Evolutionary conservation across 805 yeast genomes (phyloP).

Genomic region (Nakazawaea laoshanensis): DNA sequence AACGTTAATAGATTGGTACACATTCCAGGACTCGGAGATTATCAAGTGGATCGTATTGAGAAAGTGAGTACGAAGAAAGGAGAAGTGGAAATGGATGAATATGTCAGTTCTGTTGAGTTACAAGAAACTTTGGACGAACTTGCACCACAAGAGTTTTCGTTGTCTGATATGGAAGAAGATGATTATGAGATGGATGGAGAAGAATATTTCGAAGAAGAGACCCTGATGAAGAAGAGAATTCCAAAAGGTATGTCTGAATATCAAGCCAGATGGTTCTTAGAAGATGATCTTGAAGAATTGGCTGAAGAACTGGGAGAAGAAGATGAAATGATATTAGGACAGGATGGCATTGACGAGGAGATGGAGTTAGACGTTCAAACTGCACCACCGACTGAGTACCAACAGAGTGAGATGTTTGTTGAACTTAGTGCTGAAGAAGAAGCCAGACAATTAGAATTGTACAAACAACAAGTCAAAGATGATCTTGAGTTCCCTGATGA

Average conservation of each 20-base stretch:
- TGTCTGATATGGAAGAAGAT: conserved; percentile 23
- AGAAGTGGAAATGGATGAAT: conserved; percentile 13
- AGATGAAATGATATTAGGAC: conserved; percentile 15
- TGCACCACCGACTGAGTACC: conserved; percentile 23
- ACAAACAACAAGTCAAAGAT: conserved; percentile 63
- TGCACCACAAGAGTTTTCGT: conserved; percentile 44
- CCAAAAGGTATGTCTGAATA: conserved; percentile 73
- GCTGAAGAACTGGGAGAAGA: conserved; percentile 28
- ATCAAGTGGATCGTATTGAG: conserved; percentile 63
- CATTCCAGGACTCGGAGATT: conserved; percentile 87
- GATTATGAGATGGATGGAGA: conserved; percentile 21
- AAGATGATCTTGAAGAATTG: conserved; percentile 40
- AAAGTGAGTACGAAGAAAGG: conserved; percentile 23
- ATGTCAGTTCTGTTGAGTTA: conserved; percentile 27
- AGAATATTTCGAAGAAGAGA: too few relatives aligned
- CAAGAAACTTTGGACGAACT: conserved; percentile 56
- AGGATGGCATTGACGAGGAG: conserved; percentile 19
- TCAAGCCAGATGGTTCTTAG: conserved; percentile 69
- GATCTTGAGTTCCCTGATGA: conserved; percentile 96
- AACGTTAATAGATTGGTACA: conserved; percentile 72
- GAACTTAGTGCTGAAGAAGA: conserved; percentile 81
- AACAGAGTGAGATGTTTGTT: conserved; percentile 46
- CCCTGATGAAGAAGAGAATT: too few relatives aligned
- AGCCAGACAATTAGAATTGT: conserved; percentile 62
- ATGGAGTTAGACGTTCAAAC: conserved; percentile 19